Base-by-base conservation (phyloP, 371 early-diverging fungal genomes). In the Capniomyces stellatus region DNA sequence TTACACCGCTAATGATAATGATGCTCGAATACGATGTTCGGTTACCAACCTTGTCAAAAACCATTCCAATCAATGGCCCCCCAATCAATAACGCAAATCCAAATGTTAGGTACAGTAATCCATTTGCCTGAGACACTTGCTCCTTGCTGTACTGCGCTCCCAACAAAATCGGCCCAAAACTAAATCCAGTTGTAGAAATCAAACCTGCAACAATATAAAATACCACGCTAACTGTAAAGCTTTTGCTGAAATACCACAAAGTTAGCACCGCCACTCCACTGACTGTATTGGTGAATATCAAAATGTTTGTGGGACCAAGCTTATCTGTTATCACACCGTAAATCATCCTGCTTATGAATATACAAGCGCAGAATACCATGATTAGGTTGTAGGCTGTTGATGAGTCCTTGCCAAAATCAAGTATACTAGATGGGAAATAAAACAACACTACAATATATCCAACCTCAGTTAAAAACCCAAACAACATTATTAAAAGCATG, bases 281-380 rank as follows among this genome's bases (percentile, higher is more conserved):
- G 3, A 67, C 24, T 2, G 49, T n/a, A 1, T 75, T 57, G 50
- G 76, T 72, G 2, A 74, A 15, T 15, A 68, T 58, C 31, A 76
- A 59, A 18, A 69, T 71, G 40, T 78, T 78, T 49, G 76, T 59
- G 31, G 71, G 71, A 22, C 81, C 81, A 25, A 75, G 43, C 3
- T 55, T 59, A 52, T 81, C 81, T 10, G 77, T 70, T 8, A 59
- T 52, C 29, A 57, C 60, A 0, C 81, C 81, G n/a, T n/a, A n/a
- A n/a, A n/a, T 35, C 15, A 35, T 35, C 6, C 35, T 6, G 35
- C 35, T 35, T 6, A 35, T 6, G 6, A 35, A 15, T 35, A 35
- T 15, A 35, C 10, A 6, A 15, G 10, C 35, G 1, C 63, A 56
- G 3, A 56, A 60, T 44, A 61, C 60, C 2, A 66, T 44, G 21